Conservation (phyloP, 169 alveolate species). For the Theileria sp. region DNA sequence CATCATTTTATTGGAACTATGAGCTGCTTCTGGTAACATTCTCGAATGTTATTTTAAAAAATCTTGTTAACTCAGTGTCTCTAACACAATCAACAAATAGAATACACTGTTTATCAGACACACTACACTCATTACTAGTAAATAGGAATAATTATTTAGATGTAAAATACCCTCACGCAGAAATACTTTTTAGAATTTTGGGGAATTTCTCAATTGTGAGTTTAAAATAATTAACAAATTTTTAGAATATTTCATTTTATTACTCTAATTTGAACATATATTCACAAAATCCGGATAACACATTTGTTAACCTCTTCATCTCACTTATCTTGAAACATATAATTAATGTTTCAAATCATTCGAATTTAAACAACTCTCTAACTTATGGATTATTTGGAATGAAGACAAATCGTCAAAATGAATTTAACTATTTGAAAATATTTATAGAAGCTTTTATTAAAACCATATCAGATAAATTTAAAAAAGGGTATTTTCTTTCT, state of each 20-base stretch:
- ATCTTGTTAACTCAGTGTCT: neutral
- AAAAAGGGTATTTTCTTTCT: neutral
- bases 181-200: neutral
- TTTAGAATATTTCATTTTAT: slow-evolving; percentile 14
- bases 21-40: slow-evolving; percentile 25
- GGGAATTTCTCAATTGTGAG: slow-evolving; percentile 21
- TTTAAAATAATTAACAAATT: neutral
- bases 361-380: neutral
- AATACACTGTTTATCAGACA: neutral
- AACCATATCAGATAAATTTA: neutral
- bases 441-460: slow-evolving; percentile 2
- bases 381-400: neutral
- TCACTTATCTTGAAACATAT: neutral
- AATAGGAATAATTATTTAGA: slow-evolving; percentile 1
- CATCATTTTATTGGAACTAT: slow-evolving; percentile 25
- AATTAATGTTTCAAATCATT: neutral
- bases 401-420: neutral
- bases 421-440: neutral
- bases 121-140: slow-evolving; percentile 13
- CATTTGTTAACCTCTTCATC: slow-evolving; percentile 7
- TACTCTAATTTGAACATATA: neutral
- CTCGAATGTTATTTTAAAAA: slow-evolving; percentile 2
- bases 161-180: slow-evolving; percentile 1
- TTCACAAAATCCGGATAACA: neutral
- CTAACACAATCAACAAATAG: neutral